Evolutionary conservation across 352 stramenopile genomes (phyloP).

Genomic region (Phytophthora boehmeriae): DNA sequence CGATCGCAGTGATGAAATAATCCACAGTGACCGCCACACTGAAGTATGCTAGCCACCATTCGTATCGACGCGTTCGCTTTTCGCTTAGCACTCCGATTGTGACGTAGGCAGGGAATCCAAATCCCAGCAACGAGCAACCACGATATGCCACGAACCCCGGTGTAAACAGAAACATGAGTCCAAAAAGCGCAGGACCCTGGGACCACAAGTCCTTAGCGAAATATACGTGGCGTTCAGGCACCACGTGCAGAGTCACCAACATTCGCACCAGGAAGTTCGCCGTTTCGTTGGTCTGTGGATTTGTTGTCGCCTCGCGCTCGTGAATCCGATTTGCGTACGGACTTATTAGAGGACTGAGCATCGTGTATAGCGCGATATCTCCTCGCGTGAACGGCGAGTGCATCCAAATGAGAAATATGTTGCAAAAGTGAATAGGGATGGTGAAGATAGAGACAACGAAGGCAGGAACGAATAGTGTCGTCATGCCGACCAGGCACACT

Average conservation of each 20-base stretch:
- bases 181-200: conserved; percentile 78
- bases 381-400: conserved; percentile 78
- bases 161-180: conserved; percentile 86
- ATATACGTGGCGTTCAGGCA: conserved; percentile 71
- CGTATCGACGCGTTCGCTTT: conserved; percentile 77
- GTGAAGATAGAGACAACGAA: conserved; percentile 63
- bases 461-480: conserved; percentile 67
- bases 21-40: conserved; percentile 70
- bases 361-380: conserved; percentile 72
- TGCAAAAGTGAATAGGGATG: conserved; percentile 62
- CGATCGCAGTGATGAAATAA: conserved; percentile 68
- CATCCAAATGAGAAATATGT: conserved; percentile 82
- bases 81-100: conserved; percentile 79
- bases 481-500: conserved; percentile 48
- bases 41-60: conserved; percentile 91
- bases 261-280: conserved; percentile 73
- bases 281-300: conserved; percentile 40
- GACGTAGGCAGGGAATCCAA: conserved; percentile 86
- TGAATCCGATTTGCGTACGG: conserved; percentile 77
- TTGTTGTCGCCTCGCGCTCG: conserved; percentile 31
- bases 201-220: conserved; percentile 81
- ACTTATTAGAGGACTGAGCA: conserved; percentile 69
- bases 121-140: conserved; percentile 73
- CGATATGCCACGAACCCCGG: conserved; percentile 82
- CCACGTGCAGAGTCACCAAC: conserved; percentile 64